Conservation (phyloP, 1,284 basidiomycete genomes). For the Cutaneotrichosporon mucoides region DNA sequence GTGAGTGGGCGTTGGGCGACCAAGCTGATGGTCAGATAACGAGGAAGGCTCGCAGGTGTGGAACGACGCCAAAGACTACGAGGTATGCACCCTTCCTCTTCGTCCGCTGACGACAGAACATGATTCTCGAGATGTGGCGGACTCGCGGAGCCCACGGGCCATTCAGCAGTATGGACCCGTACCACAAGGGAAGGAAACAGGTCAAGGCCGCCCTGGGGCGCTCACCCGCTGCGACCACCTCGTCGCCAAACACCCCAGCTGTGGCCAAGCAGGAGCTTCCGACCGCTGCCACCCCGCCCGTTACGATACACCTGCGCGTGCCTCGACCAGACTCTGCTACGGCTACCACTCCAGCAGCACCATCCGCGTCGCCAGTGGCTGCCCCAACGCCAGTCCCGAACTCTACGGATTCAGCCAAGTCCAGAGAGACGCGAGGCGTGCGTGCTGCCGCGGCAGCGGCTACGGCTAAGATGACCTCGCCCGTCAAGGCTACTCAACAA, state of each 20-base stretch:
- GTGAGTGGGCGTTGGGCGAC: slow-evolving; percentile 21
- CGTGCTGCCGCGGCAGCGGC: neutral
- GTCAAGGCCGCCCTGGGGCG: slow-evolving; percentile 8
- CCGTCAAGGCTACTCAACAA: slow-evolving; percentile 5
- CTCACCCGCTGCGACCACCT: neutral
- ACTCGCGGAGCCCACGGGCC: slow-evolving; percentile 14
- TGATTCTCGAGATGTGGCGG: slow-evolving; percentile 34
- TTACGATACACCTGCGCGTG: slow-evolving; percentile 14
- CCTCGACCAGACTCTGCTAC: neutral
- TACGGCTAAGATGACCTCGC: neutral
- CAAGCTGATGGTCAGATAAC: slow-evolving; percentile 34
- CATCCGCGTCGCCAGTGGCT: neutral
- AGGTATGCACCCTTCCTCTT: slow-evolving; percentile 22
- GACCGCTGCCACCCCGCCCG: slow-evolving; percentile 5
- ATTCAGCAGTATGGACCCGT: slow-evolving; percentile 23
- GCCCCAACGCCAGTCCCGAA: neutral
- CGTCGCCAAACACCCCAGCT: slow-evolving; percentile 1
- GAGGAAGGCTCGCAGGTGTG: slow-evolving; percentile 43
- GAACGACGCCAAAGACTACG: slow-evolving; percentile 41
- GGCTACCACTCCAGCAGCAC: neutral
- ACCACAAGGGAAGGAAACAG: slow-evolving; percentile 15
- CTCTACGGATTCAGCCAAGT: neutral
- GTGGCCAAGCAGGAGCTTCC: slow-evolving; percentile 1
- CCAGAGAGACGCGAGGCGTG: slow-evolving; percentile 3
- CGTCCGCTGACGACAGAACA: slow-evolving; percentile 17